Percentiles rank a stretch among this genome's conserved stretches.
Conservation (phyloP, 768 basidiomycete species). For the Kockovaella imperatae region DNA sequence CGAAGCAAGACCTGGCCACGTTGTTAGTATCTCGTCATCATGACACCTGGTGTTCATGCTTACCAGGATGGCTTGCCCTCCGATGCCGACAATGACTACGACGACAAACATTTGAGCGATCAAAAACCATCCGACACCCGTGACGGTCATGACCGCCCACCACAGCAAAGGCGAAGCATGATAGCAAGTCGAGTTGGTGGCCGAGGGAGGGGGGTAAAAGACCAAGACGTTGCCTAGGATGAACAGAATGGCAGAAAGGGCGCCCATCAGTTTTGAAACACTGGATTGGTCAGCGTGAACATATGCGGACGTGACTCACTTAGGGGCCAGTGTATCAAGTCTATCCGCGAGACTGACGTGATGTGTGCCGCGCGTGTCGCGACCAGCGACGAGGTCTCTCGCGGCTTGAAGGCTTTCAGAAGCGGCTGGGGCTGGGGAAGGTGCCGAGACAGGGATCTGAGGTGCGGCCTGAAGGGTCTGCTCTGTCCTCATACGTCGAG, state of each 20-base stretch:
- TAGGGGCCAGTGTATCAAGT: conserved; percentile 7
- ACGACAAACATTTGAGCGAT: conserved; percentile 27
- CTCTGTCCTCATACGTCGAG: no score
- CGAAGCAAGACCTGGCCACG: conserved; percentile 19
- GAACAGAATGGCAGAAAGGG: conserved; percentile 25
- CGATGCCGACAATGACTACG: conserved; percentile 22
- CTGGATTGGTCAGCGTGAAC: conserved; percentile 2
- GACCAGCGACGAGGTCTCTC: not conserved
- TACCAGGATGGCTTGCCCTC: conserved; percentile 20
- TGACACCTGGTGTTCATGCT: not conserved
- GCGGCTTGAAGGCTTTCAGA: not conserved
- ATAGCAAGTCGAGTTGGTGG: conserved; percentile 15
- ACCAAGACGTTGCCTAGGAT: conserved; percentile 29
- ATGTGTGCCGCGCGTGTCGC: no score
- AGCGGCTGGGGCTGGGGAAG: not conserved
- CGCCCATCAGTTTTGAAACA: conserved; percentile 19
- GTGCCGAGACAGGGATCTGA: no score
- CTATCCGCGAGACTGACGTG: conserved; percentile 5
- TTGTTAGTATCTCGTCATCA: no score
- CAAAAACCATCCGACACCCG: conserved; percentile 36
- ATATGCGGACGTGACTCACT: not conserved
- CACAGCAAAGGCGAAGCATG: conserved; percentile 30
- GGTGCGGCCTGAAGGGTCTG: no score
- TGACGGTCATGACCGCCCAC: conserved; percentile 38
- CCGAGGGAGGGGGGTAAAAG: conserved; percentile 23